A percentile compares a stretch with the other conserved stretches of the same genome.
These are phyloP conservation scores for Vicia faba DNA, from an alignment of 306 rosid genomes.

Conservation along the genomic window DNA sequence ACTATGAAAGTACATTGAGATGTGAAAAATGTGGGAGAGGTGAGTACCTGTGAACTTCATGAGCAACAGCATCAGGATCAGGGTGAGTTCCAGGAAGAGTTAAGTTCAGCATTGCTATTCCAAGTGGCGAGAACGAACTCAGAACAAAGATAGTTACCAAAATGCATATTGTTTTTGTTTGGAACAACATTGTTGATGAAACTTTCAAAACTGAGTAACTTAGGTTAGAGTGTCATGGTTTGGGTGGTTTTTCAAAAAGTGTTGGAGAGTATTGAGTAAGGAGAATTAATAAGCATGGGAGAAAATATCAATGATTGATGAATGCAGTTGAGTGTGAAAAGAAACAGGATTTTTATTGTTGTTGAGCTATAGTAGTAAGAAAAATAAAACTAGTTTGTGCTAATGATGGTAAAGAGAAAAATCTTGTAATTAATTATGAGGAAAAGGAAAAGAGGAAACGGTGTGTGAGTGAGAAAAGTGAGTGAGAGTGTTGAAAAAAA, in stretches of 20 bases:
- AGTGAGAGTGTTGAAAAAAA: conserved; percentile 3
- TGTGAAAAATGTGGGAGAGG: too few species aligned
- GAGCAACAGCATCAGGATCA: conserved; percentile 78
- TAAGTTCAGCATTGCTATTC: conserved; percentile 57
- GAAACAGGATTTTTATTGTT: conserved; percentile 20
- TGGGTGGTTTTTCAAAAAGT: conserved; percentile 35
- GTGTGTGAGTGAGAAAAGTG: neutral
- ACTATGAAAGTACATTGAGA: conserved; percentile 32
- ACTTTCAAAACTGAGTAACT: neutral
- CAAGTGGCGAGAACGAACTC: conserved; percentile 42
- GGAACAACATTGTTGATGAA: conserved; percentile 57
- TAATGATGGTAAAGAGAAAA: conserved; percentile 34
- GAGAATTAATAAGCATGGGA: conserved; percentile 34
- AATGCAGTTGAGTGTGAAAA: conserved; percentile 38
- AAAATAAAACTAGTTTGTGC: neutral
- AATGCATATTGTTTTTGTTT: conserved; percentile 56
- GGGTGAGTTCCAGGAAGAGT: conserved; percentile 91
- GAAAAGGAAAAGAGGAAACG: conserved; percentile 14
- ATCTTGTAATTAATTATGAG: conserved; percentile 27
- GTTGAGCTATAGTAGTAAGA: neutral
- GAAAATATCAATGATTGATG: conserved; percentile 4
- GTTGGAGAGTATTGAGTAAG: conserved; percentile 31
- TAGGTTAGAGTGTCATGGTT: conserved; percentile 23
- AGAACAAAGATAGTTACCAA: conserved; percentile 49
- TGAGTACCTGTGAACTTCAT: conserved; percentile 76